These are phyloP conservation scores for Solanum sitiens DNA, from an alignment of 257 asterid genomes.

Conservation along the genomic window DNA sequence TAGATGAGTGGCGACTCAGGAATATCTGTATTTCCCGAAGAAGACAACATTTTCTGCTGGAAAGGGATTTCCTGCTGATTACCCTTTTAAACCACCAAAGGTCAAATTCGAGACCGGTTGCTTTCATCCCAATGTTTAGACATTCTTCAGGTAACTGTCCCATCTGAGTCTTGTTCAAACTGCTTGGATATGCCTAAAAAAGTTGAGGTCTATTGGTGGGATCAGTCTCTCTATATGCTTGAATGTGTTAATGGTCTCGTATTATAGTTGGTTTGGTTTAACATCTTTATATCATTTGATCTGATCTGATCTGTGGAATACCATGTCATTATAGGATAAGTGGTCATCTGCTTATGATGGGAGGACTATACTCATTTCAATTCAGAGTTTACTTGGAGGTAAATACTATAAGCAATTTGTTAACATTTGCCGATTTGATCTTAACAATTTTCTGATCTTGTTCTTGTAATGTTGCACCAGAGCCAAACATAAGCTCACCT, in stretches of 20 bases:
- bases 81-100: conserved; percentile 88
- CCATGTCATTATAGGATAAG: not conserved
- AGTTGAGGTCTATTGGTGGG: no score
- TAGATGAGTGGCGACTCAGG: conserved; percentile 90
- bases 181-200: no score
- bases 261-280: not conserved
- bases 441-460: no score
- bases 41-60: conserved; percentile 90
- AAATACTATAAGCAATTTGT: no score
- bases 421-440: no score
- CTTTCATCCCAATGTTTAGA: conserved; percentile 95
- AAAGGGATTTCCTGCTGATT: conserved; percentile 77
- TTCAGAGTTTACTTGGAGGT: no score
- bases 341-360: no score
- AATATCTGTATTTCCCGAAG: conserved; percentile 88
- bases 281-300: not conserved
- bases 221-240: no score
- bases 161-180: not conserved
- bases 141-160: conserved; percentile 56
- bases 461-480: no score
- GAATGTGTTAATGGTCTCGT: not conserved
- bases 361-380: no score
- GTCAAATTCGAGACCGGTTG: conserved; percentile 91
- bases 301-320: not conserved
- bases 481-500: conserved; percentile 65